phyloP scores from a whole-genome alignment of 257 asterid genomes.

The Apocynum venetum region DNA sequence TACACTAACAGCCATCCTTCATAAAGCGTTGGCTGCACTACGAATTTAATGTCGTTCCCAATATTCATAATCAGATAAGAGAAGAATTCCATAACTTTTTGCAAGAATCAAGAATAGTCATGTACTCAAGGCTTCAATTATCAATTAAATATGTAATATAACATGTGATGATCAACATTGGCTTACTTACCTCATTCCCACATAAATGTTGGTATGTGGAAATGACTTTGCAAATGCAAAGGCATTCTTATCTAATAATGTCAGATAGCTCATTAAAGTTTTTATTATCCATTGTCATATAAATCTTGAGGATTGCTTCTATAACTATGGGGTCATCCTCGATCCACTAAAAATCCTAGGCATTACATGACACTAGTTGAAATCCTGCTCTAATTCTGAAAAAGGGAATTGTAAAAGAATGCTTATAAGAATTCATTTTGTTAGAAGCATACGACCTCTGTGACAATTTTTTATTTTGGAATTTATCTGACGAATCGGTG shows the following conservation, averaged over 20 bases:
- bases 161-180: neutral
- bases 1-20: slow-evolving; percentile 60
- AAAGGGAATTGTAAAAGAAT: neutral
- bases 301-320: slow-evolving; percentile 64
- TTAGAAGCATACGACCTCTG: no score
- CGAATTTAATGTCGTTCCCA: slow-evolving; percentile 51
- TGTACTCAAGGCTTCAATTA: neutral
- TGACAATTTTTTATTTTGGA: neutral
- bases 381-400: neutral
- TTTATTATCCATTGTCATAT: slow-evolving; percentile 48
- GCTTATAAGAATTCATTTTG: neutral
- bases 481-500: neutral
- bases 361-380: neutral
- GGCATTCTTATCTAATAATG: slow-evolving; percentile 65
- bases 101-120: slow-evolving; percentile 12
- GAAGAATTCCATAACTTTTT: slow-evolving; percentile 70
- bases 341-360: neutral
- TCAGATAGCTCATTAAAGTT: slow-evolving; percentile 45
- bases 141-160: neutral
- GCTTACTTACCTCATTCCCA: slow-evolving; percentile 58
- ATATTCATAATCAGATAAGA: slow-evolving; percentile 37
- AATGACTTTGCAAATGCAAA: slow-evolving; percentile 51
- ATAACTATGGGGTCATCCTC: slow-evolving; percentile 35
- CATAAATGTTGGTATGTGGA: slow-evolving; percentile 41
- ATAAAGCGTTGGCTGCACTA: slow-evolving; percentile 49